Conservation (phyloP, 1,139 yeast species). For the Protomyces pachydermus region DNA sequence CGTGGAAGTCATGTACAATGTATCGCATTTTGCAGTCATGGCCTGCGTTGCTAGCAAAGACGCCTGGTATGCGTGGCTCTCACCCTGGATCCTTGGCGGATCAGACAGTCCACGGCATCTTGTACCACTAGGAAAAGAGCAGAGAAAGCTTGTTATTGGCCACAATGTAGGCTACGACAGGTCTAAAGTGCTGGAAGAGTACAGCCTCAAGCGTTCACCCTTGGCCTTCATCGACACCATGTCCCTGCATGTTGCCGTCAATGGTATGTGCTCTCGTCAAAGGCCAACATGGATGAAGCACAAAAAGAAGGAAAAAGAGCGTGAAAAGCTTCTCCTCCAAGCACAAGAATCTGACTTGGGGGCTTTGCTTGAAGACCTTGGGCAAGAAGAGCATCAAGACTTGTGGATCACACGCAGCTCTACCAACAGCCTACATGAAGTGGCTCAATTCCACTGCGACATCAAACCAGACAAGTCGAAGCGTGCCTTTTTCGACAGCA, state of each 20-base stretch:
- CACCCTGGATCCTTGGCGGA: slow-evolving; percentile 67
- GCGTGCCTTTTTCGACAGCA: slow-evolving; percentile 59
- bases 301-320: slow-evolving; percentile 40
- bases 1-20: slow-evolving; percentile 77
- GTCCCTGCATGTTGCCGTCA: slow-evolving; percentile 85
- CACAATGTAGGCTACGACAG: slow-evolving; percentile 90
- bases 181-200: slow-evolving; percentile 79
- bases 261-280: slow-evolving; percentile 92
- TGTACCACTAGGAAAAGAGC: slow-evolving; percentile 54
- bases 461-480: slow-evolving; percentile 60
- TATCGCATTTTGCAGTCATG: slow-evolving; percentile 67
- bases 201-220: slow-evolving; percentile 58
- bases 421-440: slow-evolving; percentile 74
- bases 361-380: slow-evolving; percentile 35
- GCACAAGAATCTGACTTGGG: slow-evolving; percentile 33
- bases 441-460: slow-evolving; percentile 73
- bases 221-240: slow-evolving; percentile 84
- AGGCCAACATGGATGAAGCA: slow-evolving; percentile 71
- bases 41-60: slow-evolving; percentile 72
- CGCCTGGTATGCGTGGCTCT: slow-evolving; percentile 96
- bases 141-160: slow-evolving; percentile 64
- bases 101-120: slow-evolving; percentile 55
- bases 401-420: slow-evolving; percentile 81
- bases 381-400: slow-evolving; percentile 37
- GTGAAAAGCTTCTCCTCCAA: slow-evolving; percentile 30